A percentile compares a stretch with the other conserved stretches of the same genome.
Evolutionary conservation across 2,329 filamentous ascomycete genomes (phyloP).

Genomic region (Juglanconis juglandina): DNA sequence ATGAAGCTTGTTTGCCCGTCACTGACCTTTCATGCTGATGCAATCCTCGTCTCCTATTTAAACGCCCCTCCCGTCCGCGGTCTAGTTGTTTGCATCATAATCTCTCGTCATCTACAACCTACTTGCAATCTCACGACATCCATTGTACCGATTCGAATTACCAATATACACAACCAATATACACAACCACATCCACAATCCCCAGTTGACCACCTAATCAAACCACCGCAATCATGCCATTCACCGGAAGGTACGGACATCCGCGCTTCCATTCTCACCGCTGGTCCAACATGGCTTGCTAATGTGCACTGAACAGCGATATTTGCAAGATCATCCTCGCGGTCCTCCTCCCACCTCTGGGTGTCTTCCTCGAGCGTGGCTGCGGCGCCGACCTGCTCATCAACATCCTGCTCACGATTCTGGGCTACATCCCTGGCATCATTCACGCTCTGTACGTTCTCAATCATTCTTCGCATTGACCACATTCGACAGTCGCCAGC

Average conservation of each 20-base stretch:
- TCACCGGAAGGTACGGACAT: conserved; percentile 53
- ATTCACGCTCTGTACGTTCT: conserved; percentile 73
- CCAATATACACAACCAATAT: conserved; percentile 1
- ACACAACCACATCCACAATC: neutral
- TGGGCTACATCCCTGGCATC: conserved; percentile 73
- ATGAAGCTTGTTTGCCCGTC: conserved; percentile 13
- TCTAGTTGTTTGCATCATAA: neutral
- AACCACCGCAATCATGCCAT: conserved; percentile 47
- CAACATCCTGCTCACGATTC: conserved; percentile 84
- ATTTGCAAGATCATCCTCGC: conserved; percentile 75
- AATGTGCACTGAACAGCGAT: conserved; percentile 32
- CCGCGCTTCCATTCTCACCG: neutral
- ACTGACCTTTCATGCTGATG: conserved; percentile 13
- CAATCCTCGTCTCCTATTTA: conserved; percentile 12
- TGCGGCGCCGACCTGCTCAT: conserved; percentile 85
- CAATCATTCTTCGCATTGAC: neutral
- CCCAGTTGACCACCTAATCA: neutral
- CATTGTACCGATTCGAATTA: neutral
- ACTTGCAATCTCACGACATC: neutral
- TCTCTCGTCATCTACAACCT: neutral
- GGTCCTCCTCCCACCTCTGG: conserved; percentile 82
- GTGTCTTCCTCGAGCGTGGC: conserved; percentile 91
- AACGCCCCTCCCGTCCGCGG: conserved; percentile 9
- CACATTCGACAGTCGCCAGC: neutral
- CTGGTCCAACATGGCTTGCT: neutral